A percentile compares a stretch with the other conserved stretches of the same genome.
Conservation (phyloP, 371 early-diverging fungal species). For the Aphelidium insulamus region DNA sequence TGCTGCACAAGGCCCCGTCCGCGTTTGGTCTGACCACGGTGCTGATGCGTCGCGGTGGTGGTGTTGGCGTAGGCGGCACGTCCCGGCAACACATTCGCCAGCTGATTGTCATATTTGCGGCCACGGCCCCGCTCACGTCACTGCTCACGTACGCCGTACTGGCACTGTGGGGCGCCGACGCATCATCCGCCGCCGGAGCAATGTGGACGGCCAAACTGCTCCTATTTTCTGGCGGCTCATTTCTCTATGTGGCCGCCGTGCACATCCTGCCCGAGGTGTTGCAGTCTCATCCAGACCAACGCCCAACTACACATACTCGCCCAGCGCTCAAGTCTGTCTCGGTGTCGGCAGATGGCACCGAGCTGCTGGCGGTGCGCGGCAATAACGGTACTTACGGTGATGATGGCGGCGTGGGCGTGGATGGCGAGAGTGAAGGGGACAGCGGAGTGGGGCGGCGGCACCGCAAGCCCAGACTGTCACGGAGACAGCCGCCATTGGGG, state of each 20-base stretch:
- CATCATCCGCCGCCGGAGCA: slow-evolving; percentile 9
- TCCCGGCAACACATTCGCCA: slow-evolving; percentile 34
- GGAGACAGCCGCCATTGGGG: too few species aligned
- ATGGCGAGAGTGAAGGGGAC: too few species aligned
- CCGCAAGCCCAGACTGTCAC: too few species aligned
- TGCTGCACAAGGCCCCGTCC: slow-evolving; percentile 88
- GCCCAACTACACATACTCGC: too few species aligned
- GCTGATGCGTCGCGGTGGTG: slow-evolving; percentile 43
- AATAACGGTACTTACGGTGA: too few species aligned
- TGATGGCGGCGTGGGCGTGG: too few species aligned
- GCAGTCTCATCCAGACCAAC: too few species aligned
- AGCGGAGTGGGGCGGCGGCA: too few species aligned
- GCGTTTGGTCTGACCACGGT: slow-evolving; percentile 75
- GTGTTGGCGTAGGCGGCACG: too few species aligned
- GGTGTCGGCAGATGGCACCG: too few species aligned
- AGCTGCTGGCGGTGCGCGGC: too few species aligned
- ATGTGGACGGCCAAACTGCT: slow-evolving; percentile 61
- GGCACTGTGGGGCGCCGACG: slow-evolving; percentile 8
- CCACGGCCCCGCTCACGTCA: slow-evolving; percentile 65
- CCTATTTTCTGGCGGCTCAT: slow-evolving; percentile 67
- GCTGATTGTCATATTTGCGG: slow-evolving; percentile 55
- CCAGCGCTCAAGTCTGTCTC: too few species aligned
- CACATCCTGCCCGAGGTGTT: slow-evolving; percentile 43
- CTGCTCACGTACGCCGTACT: slow-evolving; percentile 41
- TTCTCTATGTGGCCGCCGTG: slow-evolving; percentile 73